Percentiles rank a stretch among this genome's conserved stretches.
phyloP scores from a whole-genome alignment of 1,284 basidiomycete species.

The Sutorius eximius region DNA sequence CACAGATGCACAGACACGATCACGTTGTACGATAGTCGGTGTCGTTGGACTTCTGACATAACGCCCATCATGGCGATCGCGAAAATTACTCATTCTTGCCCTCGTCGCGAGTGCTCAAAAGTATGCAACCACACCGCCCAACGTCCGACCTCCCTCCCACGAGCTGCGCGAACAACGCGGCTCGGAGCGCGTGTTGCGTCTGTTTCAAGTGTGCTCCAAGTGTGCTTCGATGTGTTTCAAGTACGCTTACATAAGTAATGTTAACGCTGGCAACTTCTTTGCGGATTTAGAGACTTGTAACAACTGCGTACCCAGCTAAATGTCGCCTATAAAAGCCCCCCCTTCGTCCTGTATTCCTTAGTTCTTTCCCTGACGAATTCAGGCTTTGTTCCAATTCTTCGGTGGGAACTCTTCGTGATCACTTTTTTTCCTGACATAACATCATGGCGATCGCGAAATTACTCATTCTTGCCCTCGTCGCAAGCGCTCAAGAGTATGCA shows the following conservation, averaged over 20 bases:
- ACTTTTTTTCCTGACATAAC: too few species aligned
- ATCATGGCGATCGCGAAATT: not conserved
- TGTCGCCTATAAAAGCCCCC: too few species aligned
- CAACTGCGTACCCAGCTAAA: too few species aligned
- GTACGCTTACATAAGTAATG: too few species aligned
- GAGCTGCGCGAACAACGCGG: slow-evolving; percentile 16
- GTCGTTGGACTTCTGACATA: not conserved
- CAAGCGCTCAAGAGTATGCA: not conserved
- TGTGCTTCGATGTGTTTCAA: too few species aligned
- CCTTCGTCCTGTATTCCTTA: too few species aligned
- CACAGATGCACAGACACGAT: not conserved
- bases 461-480: not conserved
- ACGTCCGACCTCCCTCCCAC: slow-evolving; percentile 7
- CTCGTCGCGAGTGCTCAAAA: not conserved
- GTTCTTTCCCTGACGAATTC: too few species aligned
- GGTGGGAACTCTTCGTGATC: too few species aligned
- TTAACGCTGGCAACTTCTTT: too few species aligned
- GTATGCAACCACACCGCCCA: slow-evolving; percentile 12
- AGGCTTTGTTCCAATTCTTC: too few species aligned
- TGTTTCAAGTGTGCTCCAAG: too few species aligned
- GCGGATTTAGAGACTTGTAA: too few species aligned
- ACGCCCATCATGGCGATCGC: not conserved
- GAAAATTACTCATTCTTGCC: slow-evolving; percentile 4
- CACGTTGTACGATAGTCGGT: not conserved
- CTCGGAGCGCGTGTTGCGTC: not conserved